Evolutionary conservation across 2,329 filamentous ascomycete species (phyloP).

Genomic region (Epichloe scottii): DNA sequence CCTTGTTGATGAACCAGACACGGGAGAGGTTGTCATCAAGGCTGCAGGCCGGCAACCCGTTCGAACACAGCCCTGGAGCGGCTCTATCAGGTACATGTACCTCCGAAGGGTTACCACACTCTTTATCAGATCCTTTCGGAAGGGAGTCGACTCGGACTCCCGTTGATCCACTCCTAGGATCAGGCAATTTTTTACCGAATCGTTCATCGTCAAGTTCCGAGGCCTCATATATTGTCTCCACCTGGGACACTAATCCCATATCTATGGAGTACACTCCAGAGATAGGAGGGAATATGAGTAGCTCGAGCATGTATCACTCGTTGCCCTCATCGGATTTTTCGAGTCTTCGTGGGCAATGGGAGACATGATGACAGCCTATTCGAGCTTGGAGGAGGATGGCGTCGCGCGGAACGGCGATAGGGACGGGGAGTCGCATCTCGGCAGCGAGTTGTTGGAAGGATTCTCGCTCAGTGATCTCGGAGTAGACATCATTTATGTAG

Average conservation of each 20-base stretch:
- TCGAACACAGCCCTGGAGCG: background rate
- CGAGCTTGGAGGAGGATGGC: background rate
- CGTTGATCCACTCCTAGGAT: background rate
- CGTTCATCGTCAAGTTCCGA: background rate
- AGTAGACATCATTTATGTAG: background rate
- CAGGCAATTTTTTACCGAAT: background rate
- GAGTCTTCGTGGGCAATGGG: background rate
- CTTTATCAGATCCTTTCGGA: background rate
- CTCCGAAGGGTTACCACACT: background rate
- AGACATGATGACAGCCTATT: background rate
- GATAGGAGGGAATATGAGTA: background rate
- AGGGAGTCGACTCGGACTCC: background rate
- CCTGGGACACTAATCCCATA: background rate
- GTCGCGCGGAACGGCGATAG: background rate
- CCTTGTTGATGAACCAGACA: background rate
- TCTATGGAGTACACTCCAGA: background rate
- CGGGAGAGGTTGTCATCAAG: background rate
- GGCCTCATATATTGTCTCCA: background rate
- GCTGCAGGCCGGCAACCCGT: background rate
- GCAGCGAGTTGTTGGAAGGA: no score
- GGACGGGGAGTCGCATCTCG: background rate
- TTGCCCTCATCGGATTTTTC: background rate
- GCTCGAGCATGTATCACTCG: background rate
- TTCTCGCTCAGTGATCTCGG: no score
- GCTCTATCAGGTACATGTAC: background rate